Conservation (phyloP, 257 asterid genomes). For the Solanum medicagineum region DNA sequence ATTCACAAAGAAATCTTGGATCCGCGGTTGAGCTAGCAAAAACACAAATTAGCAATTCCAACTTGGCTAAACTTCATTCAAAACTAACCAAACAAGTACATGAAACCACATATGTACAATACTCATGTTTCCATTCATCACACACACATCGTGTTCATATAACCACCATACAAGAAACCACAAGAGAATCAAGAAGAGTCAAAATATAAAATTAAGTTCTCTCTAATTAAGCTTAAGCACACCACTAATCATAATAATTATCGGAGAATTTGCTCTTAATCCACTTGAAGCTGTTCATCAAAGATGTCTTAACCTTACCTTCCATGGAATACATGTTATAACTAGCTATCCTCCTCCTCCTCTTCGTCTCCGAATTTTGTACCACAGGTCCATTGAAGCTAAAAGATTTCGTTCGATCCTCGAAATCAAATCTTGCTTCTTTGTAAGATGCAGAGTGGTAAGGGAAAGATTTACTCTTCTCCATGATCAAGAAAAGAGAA, state of each 20-base stretch:
- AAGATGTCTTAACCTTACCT: conserved; percentile 74
- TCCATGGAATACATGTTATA: conserved; percentile 70
- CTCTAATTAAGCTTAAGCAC: neutral
- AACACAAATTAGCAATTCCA: neutral
- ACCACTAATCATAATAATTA: conserved; percentile 17
- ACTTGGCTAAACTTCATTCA: neutral
- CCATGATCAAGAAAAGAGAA: conserved; percentile 30
- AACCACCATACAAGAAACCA: neutral
- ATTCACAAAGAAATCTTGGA: neutral
- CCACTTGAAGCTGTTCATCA: conserved; percentile 87
- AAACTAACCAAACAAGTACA: neutral
- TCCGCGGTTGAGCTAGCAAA: neutral
- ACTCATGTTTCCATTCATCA: neutral
- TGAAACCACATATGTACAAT: neutral
- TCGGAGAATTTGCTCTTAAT: conserved; percentile 65
- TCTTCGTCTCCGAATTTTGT: conserved; percentile 61
- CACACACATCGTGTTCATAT: neutral
- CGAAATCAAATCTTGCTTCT: conserved; percentile 61
- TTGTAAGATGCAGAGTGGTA: conserved; percentile 60
- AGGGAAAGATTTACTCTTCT: conserved; percentile 64
- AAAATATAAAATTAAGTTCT: neutral
- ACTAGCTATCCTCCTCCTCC: conserved; percentile 73
- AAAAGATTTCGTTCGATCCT: conserved; percentile 54
- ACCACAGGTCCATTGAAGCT: conserved; percentile 81
- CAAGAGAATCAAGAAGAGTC: neutral